Evolutionary conservation across 2,329 filamentous ascomycete species (phyloP).

Genomic region (Phialemoniopsis sp.): DNA sequence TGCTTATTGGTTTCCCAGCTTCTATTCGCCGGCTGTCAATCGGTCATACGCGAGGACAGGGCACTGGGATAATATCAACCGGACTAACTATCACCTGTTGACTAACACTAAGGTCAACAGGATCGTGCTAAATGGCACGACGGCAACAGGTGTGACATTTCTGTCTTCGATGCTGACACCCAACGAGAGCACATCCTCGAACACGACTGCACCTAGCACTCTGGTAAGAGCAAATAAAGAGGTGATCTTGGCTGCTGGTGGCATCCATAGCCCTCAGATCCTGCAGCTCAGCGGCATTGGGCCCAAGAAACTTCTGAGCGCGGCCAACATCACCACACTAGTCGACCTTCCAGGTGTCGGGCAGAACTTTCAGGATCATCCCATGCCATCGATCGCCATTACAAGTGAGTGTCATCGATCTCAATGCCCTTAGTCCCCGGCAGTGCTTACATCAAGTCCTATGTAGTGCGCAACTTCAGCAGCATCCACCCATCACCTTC

Average conservation of each 20-base stretch:
- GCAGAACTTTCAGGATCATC: constrained; percentile 44
- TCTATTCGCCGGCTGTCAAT: constrained; percentile 27
- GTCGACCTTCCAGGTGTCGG: constrained; percentile 42
- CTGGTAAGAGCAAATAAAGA: constrained; percentile 27
- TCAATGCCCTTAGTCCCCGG: too few relatives aligned
- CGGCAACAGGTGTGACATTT: constrained; percentile 24
- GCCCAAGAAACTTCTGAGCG: constrained; percentile 34
- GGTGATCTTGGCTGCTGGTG: constrained; percentile 38
- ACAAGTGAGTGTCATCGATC: constrained; percentile 13
- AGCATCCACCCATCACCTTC: constrained; percentile 11
- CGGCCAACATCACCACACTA: constrained; percentile 31
- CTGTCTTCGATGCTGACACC: too few relatives aligned
- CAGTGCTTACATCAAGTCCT: neutral
- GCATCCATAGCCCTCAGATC: constrained; percentile 30
- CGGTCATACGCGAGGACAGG: constrained; percentile 33
- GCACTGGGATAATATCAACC: constrained; percentile 22
- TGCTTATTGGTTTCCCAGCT: constrained; percentile 36
- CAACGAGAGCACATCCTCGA: constrained; percentile 9
- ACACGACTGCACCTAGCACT: constrained; percentile 2
- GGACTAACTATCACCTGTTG: constrained; percentile 24
- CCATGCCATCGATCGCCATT: constrained; percentile 20
- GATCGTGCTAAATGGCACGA: constrained; percentile 18
- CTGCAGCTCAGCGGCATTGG: constrained; percentile 32
- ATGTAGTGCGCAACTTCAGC: constrained; percentile 11
- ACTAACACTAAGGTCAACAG: constrained; percentile 21